Evolutionary conservation across 768 basidiomycete species (phyloP), one percentile per base, ranked within the genome.

Genomic region (Tricholoma hemisulphureum): DNA sequence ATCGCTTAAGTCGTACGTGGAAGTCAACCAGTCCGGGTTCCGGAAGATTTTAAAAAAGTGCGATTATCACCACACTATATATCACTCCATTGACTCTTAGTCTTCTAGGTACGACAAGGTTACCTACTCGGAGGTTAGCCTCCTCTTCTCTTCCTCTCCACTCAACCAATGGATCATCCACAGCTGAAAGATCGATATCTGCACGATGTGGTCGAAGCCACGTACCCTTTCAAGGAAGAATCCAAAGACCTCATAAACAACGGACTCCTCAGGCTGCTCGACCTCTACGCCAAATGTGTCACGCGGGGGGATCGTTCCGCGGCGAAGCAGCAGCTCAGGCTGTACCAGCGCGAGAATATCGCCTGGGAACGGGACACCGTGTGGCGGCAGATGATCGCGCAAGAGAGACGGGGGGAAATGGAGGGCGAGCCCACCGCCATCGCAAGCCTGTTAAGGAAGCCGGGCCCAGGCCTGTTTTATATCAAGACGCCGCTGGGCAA

Each of bases 311-410:
- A 98, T 71, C 65, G 74, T 20, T 71, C 77, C 2, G 68, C 82
- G 16, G 95, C 95, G 0, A 81, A 84, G 41, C 86, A 91, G 62
- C 91, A 96, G 68, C 83, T 99, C 45, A 85, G 86, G 60, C 79
- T 93, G 14, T 86, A 95, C 69, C 87, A 95, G 56, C 86, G 93
- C 18, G 95, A 98, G 72, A 89, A 93, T 68, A 90, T 96, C 60
- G 95, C 96, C 3, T 96, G 95, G 87, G 96, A 98, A 67, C 84
- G 97, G 29, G 95, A 98, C 67, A 99, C 97, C 1, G 89, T 98
- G 11, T 99, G 97, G 97, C 81, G 93, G 23, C 89, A 93, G 71
- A 95, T 97, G 94, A 90, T 97, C 58, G 88, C 86, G 2, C 83
- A 85, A 37, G 90, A 92, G 63, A 82, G 92, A 26, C 80, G 85